A percentile compares a stretch with the other conserved stretches of the same genome.
phyloP scores from a whole-genome alignment of 192 early-diverging fungal species.

The Rhizophlyctis rosea region DNA sequence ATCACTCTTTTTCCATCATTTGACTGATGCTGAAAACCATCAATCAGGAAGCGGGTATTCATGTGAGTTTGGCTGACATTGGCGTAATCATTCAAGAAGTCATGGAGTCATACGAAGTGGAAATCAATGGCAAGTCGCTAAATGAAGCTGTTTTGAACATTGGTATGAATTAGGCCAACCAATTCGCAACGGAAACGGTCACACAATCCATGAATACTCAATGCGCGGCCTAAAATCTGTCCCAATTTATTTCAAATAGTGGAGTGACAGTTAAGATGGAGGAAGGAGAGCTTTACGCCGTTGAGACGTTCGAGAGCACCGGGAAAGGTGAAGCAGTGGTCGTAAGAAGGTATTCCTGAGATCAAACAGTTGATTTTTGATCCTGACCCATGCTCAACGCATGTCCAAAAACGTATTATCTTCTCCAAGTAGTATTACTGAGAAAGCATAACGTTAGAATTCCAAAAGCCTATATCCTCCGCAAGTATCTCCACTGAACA shows the following conservation, averaged over 20 bases:
- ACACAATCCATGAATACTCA: constrained; percentile 85
- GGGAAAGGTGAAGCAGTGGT: too few relatives aligned
- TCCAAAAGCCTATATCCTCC: constrained; percentile 16
- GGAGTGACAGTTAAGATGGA: constrained; percentile 92
- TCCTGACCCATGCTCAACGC: too few relatives aligned
- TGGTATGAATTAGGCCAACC: constrained; percentile 70
- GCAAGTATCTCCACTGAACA: constrained; percentile 1
- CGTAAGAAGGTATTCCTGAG: too few relatives aligned
- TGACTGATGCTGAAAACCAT: neutral
- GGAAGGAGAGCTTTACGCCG: constrained; percentile 68
- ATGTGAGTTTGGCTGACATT: constrained; percentile 90
- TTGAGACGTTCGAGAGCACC: constrained; percentile 97
- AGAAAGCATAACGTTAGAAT: too few relatives aligned
- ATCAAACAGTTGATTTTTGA: too few relatives aligned
- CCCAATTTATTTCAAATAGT: constrained; percentile 90
- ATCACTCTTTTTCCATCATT: neutral
- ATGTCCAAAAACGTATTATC: too few relatives aligned
- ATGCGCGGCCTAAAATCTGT: constrained; percentile 95
- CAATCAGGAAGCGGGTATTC: constrained; percentile 88
- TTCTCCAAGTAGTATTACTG: too few relatives aligned
- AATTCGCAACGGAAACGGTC: constrained; percentile 95
- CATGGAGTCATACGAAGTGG: constrained; percentile 98
- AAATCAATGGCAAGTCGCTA: constrained; percentile 85
- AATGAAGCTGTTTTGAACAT: constrained; percentile 57
- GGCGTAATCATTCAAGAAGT: constrained; percentile 94